phyloP scores from a whole-genome alignment of 192 early-diverging fungal genomes.

The Podila epigama region DNA sequence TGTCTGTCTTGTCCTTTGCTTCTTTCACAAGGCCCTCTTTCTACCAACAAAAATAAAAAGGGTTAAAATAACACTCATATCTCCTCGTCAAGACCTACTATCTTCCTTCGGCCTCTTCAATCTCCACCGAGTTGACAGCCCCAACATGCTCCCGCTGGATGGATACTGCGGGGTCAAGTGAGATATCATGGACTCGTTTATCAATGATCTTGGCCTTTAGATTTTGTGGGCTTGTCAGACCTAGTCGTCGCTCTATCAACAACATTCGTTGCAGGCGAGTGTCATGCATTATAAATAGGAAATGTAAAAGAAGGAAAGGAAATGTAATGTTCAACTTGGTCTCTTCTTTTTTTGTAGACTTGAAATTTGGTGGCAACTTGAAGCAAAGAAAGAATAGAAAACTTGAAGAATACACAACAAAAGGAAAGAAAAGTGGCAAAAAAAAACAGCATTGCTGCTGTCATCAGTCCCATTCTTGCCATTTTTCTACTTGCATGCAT shows the following conservation, averaged over 20 bases:
- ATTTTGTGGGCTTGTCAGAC: constrained; percentile 8
- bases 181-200: constrained; percentile 15
- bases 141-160: constrained; percentile 39
- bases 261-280: too few species aligned
- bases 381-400: not conserved
- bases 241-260: constrained; percentile 5
- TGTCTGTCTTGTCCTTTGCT: too few species aligned
- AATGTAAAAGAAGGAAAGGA: not conserved
- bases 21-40: too few species aligned
- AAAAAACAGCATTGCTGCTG: too few species aligned
- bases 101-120: constrained; percentile 59
- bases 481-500: not conserved
- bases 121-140: constrained; percentile 57
- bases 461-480: too few species aligned
- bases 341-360: not conserved
- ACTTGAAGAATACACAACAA: too few species aligned
- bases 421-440: not conserved
- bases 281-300: too few species aligned
- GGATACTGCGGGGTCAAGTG: constrained; percentile 24
- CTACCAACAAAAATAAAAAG: too few species aligned
- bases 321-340: not conserved
- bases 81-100: constrained; percentile 60
- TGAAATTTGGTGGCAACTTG: not conserved
- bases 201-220: constrained; percentile 6
- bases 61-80: too few species aligned